Percentiles rank a stretch among this genome's conserved stretches.
Evolutionary conservation across 495 filamentous ascomycete species (phyloP).

Genomic region (Penicillium coffeae): DNA sequence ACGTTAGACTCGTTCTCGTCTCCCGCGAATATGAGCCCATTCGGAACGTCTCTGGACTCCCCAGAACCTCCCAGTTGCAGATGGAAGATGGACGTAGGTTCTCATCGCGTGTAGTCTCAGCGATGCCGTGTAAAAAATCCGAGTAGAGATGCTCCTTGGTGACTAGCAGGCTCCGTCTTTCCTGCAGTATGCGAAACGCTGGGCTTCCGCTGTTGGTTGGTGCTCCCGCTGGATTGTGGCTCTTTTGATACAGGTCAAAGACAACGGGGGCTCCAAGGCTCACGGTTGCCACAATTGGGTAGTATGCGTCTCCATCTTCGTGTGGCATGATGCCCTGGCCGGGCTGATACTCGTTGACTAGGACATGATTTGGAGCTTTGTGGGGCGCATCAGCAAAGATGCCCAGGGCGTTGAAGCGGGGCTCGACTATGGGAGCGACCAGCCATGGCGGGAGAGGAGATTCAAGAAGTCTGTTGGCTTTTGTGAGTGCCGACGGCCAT

Average conservation of each 20-base stretch:
- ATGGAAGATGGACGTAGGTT: slow-evolving; percentile 58
- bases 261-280: slow-evolving; percentile 75
- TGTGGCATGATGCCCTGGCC: slow-evolving; percentile 96
- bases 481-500: slow-evolving; percentile 74
- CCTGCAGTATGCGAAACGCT: slow-evolving; percentile 74
- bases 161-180: slow-evolving; percentile 77
- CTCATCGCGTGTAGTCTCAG: slow-evolving; percentile 55
- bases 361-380: slow-evolving; percentile 76
- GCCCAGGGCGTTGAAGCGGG: slow-evolving; percentile 54
- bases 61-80: slow-evolving; percentile 79
- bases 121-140: slow-evolving; percentile 74
- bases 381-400: slow-evolving; percentile 75
- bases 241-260: slow-evolving; percentile 69
- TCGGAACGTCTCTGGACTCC: slow-evolving; percentile 52
- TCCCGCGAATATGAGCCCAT: slow-evolving; percentile 57
- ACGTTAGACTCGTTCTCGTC: slow-evolving; percentile 82
- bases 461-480: slow-evolving; percentile 68
- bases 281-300: slow-evolving; percentile 84
- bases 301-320: slow-evolving; percentile 86
- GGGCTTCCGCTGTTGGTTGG: slow-evolving; percentile 19
- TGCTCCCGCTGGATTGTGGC: not conserved
- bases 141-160: slow-evolving; percentile 66
- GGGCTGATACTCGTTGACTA: slow-evolving; percentile 87
- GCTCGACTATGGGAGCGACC: slow-evolving; percentile 56
- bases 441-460: slow-evolving; percentile 78